Evolutionary conservation across 73 alveolate genomes (phyloP), one percentile per base, ranked within the genome.

Genomic region (Paramecium primaurelia): DNA sequence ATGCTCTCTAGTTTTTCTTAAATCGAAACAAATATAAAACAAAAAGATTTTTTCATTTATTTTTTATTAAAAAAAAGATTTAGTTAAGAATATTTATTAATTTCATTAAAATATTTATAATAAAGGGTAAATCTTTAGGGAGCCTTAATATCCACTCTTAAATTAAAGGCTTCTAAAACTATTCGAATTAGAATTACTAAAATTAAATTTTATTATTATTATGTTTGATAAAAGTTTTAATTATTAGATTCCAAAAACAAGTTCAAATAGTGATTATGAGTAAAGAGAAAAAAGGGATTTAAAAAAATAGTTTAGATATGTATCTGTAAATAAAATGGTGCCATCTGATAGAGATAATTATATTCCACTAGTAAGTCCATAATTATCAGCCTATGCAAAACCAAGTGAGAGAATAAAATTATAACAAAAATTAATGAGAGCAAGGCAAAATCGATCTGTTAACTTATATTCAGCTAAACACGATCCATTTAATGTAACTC

Each of bases 161-260:
- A 40, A 14, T 11, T 25, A 49, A 16, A 0, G 20, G 6, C 7
- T 49, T 1, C 8, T 49, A n/a, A 26, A 49, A 49, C 69, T 54
- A 54, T 54, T 54, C 6, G 1, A 26, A 47, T 11, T n/a, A 54
- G 32, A n/a, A 54, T 54, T 7, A 54, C 20, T 54, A 54, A n/a
- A 54, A 54, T 54, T 18, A 20, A 54, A 18, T 54, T 54, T 54
- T 54, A 64, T 34, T 64, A 32, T 3, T 32, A 32, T 12, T 32
- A 64, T 64, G 84, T 64, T 64, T 64, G 84, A 64, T 64, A 64
- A 64, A 64, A 26, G 51, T 64, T 64, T 32, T 64, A 64, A 64
- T 64, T 64, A 64, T 64, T 34, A 11, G 32, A 64, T 32, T 32
- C 84, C 84, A 64, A 64, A 64, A 64, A 64, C 69, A 54, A 54